Base-by-base conservation (phyloP, 108 stramenopile species). In the Skeletonema potamos region DNA sequence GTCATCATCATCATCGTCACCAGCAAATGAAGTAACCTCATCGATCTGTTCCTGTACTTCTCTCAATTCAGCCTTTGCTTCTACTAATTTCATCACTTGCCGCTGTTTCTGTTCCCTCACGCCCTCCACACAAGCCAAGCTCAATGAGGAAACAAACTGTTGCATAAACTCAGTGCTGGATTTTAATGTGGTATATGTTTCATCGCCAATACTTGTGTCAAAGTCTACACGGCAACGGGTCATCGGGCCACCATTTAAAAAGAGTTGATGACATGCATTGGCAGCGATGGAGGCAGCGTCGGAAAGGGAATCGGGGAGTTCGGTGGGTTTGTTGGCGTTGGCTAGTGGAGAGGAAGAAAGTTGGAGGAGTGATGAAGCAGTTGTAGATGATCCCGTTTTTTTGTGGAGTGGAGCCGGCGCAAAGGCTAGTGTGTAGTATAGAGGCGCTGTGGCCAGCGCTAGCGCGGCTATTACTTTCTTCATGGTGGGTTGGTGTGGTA, bases 201-300 rank as follows among this genome's bases (percentile, higher is more conserved):
- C 94, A 70, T 97, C 97, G 0, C 97, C 97, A 1, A 86, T 86
- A 30, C 78, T 81, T 6, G 97, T 97, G 67, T 96, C 96, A 84
- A 97, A 96, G 75, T 96, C 95, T n/a, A 93, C 88, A 8, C 92
- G 86, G 46, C 92, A 93, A 12, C 92, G 88, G 6, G 67, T 75
- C 72, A 77, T 41, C 0, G 85, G 32, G 1, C 87, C 88, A 6
- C 74, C 59, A 1, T 39, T 56, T 59, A 81, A 55, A 18, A 30
- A 44, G 56, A 77, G 39, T 54, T 77, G 76, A 27, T 70, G 68
- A 32, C 76, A 77, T 7, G 76, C 32, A 17, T 43, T 32, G 10
- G 64, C 28, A 1, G 73, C 69, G 62, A 73, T 85, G 1, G 29
- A 11, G 33, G 83, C 76, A 59, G 80, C 71, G 3, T 91, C 92